A percentile compares a stretch with the other conserved stretches of the same genome.
phyloP scores from a whole-genome alignment of 345 rosid genomes.

The Litchi chinensis region DNA sequence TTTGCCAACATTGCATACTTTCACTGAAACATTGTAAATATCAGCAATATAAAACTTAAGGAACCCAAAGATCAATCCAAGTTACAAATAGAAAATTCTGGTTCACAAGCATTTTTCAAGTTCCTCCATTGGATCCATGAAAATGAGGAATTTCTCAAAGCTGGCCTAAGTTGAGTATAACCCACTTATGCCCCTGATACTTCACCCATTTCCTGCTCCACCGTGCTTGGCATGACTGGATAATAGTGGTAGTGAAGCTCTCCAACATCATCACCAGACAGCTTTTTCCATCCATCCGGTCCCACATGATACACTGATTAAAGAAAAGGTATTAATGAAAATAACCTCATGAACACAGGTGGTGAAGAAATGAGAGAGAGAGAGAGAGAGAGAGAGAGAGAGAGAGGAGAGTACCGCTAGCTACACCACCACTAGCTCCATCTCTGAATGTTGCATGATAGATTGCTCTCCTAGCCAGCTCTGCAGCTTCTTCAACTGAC shows the following conservation, averaged over 20 bases:
- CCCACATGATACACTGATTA: constrained; percentile 90
- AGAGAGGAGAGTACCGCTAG: constrained; percentile 67
- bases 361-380: not conserved
- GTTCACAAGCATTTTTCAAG: constrained; percentile 11
- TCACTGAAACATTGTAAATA: constrained; percentile 3
- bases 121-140: not conserved
- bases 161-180: constrained; percentile 14
- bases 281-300: constrained; percentile 91
- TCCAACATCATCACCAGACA: constrained; percentile 96
- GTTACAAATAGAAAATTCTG: constrained; percentile 7
- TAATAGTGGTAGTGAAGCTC: constrained; percentile 87
- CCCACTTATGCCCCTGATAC: constrained; percentile 36
- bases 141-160: constrained; percentile 6
- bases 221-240: constrained; percentile 60
- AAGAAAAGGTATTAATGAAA: constrained; percentile 11
- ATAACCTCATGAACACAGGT: not conserved
- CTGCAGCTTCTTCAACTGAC: constrained; percentile 92
- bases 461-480: constrained; percentile 92
- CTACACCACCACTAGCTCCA: constrained; percentile 99
- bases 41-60: constrained; percentile 8
- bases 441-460: constrained; percentile 99
- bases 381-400: constrained; percentile 27
- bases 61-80: constrained; percentile 1
- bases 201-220: constrained; percentile 94
- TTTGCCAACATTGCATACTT: not conserved